phyloP scores from a whole-genome alignment of 176 grass and related monocot genomes.

The Triticum monococcum region DNA sequence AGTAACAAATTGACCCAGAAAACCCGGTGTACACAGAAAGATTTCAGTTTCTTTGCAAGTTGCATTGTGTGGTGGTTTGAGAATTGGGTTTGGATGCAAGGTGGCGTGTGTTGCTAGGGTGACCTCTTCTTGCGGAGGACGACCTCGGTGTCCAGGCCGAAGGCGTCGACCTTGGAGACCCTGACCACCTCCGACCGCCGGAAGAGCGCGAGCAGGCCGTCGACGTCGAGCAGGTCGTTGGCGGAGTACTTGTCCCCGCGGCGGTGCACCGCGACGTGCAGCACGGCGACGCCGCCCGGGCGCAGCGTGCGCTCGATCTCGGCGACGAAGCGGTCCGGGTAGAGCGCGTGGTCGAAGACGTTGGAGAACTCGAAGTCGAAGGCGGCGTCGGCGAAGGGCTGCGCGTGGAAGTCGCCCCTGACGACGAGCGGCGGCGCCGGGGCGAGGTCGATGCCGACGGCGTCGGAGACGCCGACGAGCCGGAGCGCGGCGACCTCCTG shows the following conservation, averaged over 20 bases:
- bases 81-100: neutral
- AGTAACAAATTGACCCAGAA: neutral
- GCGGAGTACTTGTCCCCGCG: constrained; percentile 91
- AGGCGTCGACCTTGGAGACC: constrained; percentile 72
- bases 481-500: constrained; percentile 76
- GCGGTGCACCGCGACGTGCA: constrained; percentile 77
- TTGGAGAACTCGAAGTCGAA: constrained; percentile 99
- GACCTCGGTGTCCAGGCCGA: constrained; percentile 92
- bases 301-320: constrained; percentile 85
- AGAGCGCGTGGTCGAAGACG: constrained; percentile 93
- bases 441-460: constrained; percentile 81
- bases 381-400: constrained; percentile 53
- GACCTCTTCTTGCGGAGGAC: constrained; percentile 61
- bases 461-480: constrained; percentile 43
- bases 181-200: constrained; percentile 47
- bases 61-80: neutral
- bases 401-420: constrained; percentile 75
- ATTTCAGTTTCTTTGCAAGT: neutral
- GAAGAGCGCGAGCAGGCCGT: constrained; percentile 60
- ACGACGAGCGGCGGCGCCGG: constrained; percentile 73
- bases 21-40: neutral
- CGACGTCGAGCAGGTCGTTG: constrained; percentile 66
- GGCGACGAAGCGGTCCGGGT: constrained; percentile 65
- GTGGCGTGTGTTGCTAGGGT: neutral
- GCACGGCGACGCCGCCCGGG: constrained; percentile 61